Percentiles rank a stretch among this genome's conserved stretches.
Conservation (phyloP, 2,329 filamentous ascomycete species). For the Hypocrella siamensis region DNA sequence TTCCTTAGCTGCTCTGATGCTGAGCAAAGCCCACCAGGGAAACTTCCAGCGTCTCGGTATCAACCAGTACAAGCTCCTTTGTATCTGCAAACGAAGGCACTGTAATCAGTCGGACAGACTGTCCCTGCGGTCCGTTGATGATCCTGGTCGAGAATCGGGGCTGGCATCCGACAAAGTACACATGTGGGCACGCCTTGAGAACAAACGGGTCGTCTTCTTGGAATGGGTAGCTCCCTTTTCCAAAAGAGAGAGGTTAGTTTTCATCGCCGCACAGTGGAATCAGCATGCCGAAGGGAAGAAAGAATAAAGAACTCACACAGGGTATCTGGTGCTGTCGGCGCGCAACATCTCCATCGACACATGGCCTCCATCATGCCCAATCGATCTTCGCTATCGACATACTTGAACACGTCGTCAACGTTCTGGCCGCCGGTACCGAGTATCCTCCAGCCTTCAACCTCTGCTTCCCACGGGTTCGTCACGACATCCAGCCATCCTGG, state of each 20-base stretch:
- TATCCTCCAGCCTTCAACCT: constrained; percentile 78
- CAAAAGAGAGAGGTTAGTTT: neutral
- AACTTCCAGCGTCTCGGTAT: constrained; percentile 71
- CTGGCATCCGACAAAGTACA: constrained; percentile 84
- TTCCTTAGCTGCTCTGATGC: neutral
- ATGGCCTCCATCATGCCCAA: constrained; percentile 88
- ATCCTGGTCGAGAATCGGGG: constrained; percentile 58
- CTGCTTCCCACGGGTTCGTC: constrained; percentile 87
- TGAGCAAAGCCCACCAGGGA: constrained; percentile 47
- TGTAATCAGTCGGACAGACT: constrained; percentile 62
- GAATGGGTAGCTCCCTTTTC: constrained; percentile 80
- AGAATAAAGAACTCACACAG: constrained; percentile 48
- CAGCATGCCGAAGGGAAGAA: neutral
- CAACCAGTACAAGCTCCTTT: constrained; percentile 67
- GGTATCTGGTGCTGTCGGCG: constrained; percentile 91
- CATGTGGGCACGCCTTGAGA: constrained; percentile 67
- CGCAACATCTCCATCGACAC: constrained; percentile 79
- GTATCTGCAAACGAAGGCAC: constrained; percentile 71
- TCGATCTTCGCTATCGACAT: constrained; percentile 62
- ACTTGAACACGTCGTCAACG: constrained; percentile 85
- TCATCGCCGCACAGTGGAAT: no score
- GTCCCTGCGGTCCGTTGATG: constrained; percentile 50
- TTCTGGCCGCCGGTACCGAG: constrained; percentile 85
- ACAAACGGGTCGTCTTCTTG: constrained; percentile 89
- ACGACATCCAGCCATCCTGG: constrained; percentile 72